Conservation (phyloP, 768 basidiomycete species). For the Strobilomyces dryophilus region DNA sequence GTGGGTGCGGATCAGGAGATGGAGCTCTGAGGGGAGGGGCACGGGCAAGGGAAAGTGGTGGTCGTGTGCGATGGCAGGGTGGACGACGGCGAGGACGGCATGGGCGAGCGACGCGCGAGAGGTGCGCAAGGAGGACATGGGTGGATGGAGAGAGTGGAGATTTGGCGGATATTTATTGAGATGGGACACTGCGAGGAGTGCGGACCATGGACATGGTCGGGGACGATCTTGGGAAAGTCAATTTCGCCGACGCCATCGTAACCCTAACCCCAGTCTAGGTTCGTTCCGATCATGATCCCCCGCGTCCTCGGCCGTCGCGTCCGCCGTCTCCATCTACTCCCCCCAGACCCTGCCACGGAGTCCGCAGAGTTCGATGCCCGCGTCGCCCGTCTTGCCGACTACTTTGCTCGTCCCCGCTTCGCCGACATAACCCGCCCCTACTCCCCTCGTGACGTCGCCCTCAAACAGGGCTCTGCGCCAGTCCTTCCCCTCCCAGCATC, state of each 20-base stretch:
- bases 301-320: slow-evolving; percentile 6
- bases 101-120: slow-evolving; percentile 48
- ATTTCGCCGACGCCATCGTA: slow-evolving; percentile 11
- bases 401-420: slow-evolving; percentile 77
- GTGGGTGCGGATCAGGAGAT: slow-evolving; percentile 46
- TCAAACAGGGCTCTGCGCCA: slow-evolving; percentile 86
- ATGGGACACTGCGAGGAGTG: slow-evolving; percentile 17
- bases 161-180: slow-evolving; percentile 19
- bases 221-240: slow-evolving; percentile 4
- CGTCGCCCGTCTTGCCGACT: slow-evolving; percentile 59
- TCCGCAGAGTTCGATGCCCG: slow-evolving; percentile 54
- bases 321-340: slow-evolving; percentile 48
- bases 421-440: slow-evolving; percentile 73
- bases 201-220: slow-evolving; percentile 14
- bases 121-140: slow-evolving; percentile 29
- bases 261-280: slow-evolving; percentile 34
- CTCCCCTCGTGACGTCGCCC: slow-evolving; percentile 70
- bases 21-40: slow-evolving; percentile 47
- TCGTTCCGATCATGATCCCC: slow-evolving; percentile 31
- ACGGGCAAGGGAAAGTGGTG: slow-evolving; percentile 19
- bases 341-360: slow-evolving; percentile 58
- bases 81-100: slow-evolving; percentile 46
- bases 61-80: slow-evolving; percentile 39
- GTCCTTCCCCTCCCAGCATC: slow-evolving; percentile 72
- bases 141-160: neutral